phyloP scores from a whole-genome alignment of 768 basidiomycete species.

The Mycena galopus region DNA sequence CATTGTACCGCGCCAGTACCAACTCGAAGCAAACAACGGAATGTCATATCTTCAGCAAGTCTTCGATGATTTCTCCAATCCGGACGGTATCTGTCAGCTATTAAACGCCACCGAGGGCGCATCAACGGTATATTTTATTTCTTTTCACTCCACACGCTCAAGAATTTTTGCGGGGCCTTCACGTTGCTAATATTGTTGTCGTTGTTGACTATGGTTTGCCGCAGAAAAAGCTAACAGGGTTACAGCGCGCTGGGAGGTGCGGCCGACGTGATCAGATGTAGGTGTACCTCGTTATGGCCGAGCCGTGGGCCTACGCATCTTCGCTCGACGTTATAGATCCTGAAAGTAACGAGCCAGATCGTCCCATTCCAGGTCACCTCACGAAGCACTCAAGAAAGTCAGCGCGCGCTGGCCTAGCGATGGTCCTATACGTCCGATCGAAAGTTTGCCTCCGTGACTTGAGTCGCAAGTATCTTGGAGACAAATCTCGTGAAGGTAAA shows the following conservation, averaged over 20 bases:
- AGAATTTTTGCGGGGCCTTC: constrained; percentile 2
- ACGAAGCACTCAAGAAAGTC: constrained; percentile 17
- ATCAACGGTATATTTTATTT: too few relatives aligned
- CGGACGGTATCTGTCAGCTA: too few relatives aligned
- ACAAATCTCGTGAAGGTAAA: not conserved
- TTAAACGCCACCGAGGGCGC: too few relatives aligned
- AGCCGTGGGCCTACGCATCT: constrained; percentile 12
- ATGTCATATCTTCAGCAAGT: too few relatives aligned
- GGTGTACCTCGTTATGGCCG: constrained; percentile 21
- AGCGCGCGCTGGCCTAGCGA: constrained; percentile 16
- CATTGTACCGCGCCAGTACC: too few relatives aligned
- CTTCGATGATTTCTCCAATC: too few relatives aligned
- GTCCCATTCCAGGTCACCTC: constrained; percentile 11
- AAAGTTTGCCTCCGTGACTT: constrained; percentile 6
- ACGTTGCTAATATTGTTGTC: not conserved
- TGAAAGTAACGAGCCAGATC: not conserved
- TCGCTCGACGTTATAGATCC: not conserved
- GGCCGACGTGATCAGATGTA: not conserved
- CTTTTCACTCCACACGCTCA: too few relatives aligned
- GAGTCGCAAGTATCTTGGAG: not conserved
- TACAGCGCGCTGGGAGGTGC: constrained; percentile 1
- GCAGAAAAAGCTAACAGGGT: not conserved
- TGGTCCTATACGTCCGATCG: constrained; percentile 17
- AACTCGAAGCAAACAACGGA: too few relatives aligned
- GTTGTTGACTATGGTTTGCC: constrained; percentile 14